phyloP scores from a whole-genome alignment of 345 rosid genomes.

The Heritiera fomes region DNA sequence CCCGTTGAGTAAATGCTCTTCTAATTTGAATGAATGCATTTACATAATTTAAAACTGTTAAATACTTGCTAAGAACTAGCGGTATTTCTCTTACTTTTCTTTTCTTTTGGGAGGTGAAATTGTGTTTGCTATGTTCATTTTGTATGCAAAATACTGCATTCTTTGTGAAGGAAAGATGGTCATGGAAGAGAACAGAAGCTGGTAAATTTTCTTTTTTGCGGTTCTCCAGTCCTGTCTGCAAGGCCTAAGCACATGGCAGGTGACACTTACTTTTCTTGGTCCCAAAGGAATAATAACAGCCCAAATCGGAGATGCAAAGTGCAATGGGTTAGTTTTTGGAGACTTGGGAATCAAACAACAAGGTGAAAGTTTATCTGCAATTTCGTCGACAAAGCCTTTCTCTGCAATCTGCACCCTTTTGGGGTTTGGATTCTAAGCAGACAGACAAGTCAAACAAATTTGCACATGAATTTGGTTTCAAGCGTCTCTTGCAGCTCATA shows the following conservation, averaged over 20 bases:
- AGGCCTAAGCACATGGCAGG: slow-evolving; percentile 16
- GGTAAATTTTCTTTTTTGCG: neutral
- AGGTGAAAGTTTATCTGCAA: neutral
- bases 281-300: slow-evolving; percentile 14
- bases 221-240: neutral
- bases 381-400: neutral
- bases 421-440: neutral
- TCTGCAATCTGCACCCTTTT: neutral
- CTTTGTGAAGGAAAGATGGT: neutral
- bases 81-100: no score
- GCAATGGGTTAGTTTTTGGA: neutral
- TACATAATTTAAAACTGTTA: no score
- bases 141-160: neutral
- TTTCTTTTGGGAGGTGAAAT: neutral
- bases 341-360: slow-evolving; percentile 2
- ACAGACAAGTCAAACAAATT: neutral
- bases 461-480: neutral
- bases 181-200: neutral
- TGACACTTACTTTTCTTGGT: slow-evolving; percentile 11
- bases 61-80: no score
- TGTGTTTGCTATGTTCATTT: neutral
- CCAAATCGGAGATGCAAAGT: neutral
- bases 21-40: no score
- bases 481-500: no score
- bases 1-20: no score